Evolutionary conservation across 805 yeast species (phyloP).

Genomic region (Candida maesae): DNA sequence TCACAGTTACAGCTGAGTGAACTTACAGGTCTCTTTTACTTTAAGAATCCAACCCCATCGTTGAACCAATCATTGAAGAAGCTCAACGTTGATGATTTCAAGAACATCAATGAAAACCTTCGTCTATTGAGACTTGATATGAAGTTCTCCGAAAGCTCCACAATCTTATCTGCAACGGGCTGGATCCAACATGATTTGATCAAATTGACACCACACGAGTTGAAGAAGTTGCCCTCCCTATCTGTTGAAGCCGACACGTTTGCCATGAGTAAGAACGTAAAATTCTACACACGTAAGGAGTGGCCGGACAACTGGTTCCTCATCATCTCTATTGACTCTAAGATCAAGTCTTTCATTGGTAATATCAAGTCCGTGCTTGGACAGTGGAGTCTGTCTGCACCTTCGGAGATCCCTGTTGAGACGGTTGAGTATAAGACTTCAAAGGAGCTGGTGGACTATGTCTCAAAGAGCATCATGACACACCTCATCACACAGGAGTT

Average conservation of each 20-base stretch:
- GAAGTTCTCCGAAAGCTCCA: constrained; percentile 42
- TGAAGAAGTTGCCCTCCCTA: constrained; percentile 25
- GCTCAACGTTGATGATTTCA: constrained; percentile 25
- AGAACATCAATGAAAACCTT: constrained; percentile 23
- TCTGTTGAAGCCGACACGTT: constrained; percentile 1
- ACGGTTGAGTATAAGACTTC: constrained; percentile 27
- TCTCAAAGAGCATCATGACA: constrained; percentile 19
- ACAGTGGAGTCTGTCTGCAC: constrained; percentile 10
- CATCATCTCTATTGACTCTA: constrained; percentile 29
- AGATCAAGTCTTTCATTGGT: constrained; percentile 33
- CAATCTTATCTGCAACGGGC: constrained; percentile 58
- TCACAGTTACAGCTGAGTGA: constrained; percentile 29
- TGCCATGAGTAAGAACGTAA: constrained; percentile 22
- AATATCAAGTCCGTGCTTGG: constrained; percentile 23
- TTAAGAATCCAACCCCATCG: constrained; percentile 41
- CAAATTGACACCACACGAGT: constrained; percentile 45
- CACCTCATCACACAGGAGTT: constrained; percentile 17
- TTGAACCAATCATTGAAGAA: constrained; percentile 22
- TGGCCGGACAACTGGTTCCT: constrained; percentile 40
- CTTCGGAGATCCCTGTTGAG: constrained; percentile 12
- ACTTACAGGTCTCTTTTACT: constrained; percentile 36
- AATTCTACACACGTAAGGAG: constrained; percentile 32
- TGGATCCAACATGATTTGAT: constrained; percentile 64
- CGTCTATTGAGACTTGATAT: constrained; percentile 17
- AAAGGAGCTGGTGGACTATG: constrained; percentile 10